Conservation (phyloP, 169 alveolate species). For the Blepharisma undulans region DNA sequence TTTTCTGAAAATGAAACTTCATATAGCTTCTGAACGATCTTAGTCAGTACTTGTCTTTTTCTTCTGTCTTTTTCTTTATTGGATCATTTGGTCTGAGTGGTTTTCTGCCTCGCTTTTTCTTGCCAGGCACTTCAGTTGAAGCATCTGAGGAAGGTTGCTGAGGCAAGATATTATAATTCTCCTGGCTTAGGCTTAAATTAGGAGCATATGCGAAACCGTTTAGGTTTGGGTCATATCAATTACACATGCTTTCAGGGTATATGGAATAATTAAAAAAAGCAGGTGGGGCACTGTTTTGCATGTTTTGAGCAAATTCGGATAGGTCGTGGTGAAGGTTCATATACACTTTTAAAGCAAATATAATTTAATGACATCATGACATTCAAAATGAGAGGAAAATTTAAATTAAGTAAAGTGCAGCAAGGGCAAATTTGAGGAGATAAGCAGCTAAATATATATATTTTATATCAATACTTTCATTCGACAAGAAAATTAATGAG, state of each 20-base stretch:
- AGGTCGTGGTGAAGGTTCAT: background rate
- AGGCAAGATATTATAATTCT: no score
- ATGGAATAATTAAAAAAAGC: background rate
- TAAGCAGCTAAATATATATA: background rate
- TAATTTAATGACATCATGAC: background rate
- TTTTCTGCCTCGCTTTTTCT: constrained; percentile 25
- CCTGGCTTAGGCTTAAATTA: background rate
- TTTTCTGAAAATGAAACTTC: background rate
- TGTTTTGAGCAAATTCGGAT: background rate
- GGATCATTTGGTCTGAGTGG: constrained; percentile 37
- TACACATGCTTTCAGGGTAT: background rate
- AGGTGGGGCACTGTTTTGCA: background rate
- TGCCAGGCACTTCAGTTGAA: background rate
- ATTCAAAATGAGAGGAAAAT: no score
- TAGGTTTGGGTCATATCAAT: no score
- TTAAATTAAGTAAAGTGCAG: no score
- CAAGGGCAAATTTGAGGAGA: no score
- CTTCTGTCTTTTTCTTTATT: constrained; percentile 32
- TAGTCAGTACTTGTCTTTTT: constrained; percentile 41
- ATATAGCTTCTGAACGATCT: constrained; percentile 29
- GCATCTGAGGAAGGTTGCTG: no score
- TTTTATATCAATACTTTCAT: no score
- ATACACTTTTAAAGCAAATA: no score
- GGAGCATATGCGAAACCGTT: no score
- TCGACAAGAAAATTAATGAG: no score